Evolutionary conservation across 371 early-diverging fungal genomes (phyloP).

Genomic region (Choanephora cucurbitarum): DNA sequence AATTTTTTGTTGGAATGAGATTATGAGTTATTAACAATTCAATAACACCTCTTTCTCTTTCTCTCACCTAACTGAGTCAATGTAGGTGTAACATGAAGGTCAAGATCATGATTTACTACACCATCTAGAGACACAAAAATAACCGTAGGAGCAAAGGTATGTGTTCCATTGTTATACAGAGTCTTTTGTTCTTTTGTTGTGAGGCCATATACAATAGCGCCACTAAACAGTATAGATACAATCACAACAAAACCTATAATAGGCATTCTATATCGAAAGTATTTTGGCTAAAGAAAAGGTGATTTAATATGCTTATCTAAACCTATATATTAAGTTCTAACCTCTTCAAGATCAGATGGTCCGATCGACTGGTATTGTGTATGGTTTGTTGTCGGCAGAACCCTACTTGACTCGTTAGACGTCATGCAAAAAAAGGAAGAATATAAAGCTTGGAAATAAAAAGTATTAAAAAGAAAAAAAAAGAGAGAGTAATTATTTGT

Average conservation of each 20-base stretch:
- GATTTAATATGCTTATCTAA: not conserved
- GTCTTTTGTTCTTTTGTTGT: constrained; percentile 3
- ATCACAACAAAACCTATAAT: constrained; percentile 3
- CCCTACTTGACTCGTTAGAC: constrained; percentile 2
- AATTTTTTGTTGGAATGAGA: not conserved
- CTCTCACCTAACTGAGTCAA: constrained; percentile 58
- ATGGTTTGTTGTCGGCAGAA: constrained; percentile 12
- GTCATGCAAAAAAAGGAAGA: not conserved
- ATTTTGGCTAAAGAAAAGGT: not conserved
- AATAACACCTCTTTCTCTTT: not conserved
- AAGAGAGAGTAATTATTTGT: too few species aligned
- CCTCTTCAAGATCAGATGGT: constrained; percentile 24
- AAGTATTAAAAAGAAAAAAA: too few species aligned
- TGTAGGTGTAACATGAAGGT: constrained; percentile 72
- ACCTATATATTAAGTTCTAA: constrained; percentile 2
- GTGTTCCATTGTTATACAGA: constrained; percentile 66
- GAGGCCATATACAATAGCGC: constrained; percentile 9
- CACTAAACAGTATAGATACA: constrained; percentile 11
- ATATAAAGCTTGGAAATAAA: not conserved
- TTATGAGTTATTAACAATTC: too few species aligned
- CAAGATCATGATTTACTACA: constrained; percentile 81
- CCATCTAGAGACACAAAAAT: constrained; percentile 93
- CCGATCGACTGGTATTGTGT: constrained; percentile 31
- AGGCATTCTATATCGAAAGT: not conserved
- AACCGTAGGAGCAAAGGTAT: constrained; percentile 71